Evolutionary conservation across 1,284 basidiomycete genomes (phyloP).

Genomic region (Leucoagaricus sp.): DNA sequence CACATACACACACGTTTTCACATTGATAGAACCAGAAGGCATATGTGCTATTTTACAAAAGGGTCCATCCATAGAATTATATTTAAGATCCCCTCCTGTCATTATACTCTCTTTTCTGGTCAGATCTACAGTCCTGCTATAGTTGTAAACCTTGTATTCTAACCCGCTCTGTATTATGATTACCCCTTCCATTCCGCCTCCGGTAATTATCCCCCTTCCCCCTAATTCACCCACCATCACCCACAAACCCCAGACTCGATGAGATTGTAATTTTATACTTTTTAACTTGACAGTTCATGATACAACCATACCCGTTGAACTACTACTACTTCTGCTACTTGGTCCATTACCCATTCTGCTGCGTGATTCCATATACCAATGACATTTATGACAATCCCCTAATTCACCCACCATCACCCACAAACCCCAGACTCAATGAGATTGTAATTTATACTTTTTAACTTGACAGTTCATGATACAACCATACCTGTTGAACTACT

Average conservation of each 20-base stretch:
- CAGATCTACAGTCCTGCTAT: conserved; percentile 21
- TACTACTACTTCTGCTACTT: conserved; percentile 20
- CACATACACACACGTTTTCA: neutral
- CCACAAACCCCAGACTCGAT: neutral
- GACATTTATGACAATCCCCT: conserved; percentile 60
- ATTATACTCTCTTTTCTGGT: conserved; percentile 17
- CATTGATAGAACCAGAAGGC: conserved; percentile 73
- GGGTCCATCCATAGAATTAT: conserved; percentile 56
- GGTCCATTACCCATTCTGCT: conserved; percentile 19
- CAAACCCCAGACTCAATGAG: no score
- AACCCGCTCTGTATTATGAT: conserved; percentile 23
- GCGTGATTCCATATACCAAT: conserved; percentile 32
- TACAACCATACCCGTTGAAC: conserved; percentile 32
- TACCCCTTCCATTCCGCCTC: conserved; percentile 17
- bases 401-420: no score
- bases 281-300: conserved; percentile 19
- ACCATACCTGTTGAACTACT: conserved; percentile 31
- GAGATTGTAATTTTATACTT: conserved; percentile 21
- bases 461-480: conserved; percentile 23
- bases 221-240: conserved; percentile 16
- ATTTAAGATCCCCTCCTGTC: conserved; percentile 17
- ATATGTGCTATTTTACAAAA: conserved; percentile 87
- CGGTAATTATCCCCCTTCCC: neutral
- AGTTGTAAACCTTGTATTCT: conserved; percentile 26
- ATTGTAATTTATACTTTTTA: no score